Evolutionary conservation across 2,329 filamentous ascomycete genomes (phyloP), one percentile per base, ranked within the genome.

Genomic region (Leptographium flavum): DNA sequence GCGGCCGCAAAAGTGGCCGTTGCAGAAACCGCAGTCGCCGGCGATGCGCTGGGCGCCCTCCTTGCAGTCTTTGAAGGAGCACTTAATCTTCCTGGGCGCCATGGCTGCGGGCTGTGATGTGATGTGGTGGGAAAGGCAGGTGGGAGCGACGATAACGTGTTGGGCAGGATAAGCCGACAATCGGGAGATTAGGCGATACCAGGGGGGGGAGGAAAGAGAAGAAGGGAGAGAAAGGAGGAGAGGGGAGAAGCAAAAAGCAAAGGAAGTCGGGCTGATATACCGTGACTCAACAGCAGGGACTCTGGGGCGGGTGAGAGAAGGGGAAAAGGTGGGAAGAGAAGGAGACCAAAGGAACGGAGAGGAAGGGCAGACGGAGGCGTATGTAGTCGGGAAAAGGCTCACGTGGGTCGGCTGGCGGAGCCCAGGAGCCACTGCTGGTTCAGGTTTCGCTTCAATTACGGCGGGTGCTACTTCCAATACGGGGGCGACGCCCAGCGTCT

Each of bases 1-100:
- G 69, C 87, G 94, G 56, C 86, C 86, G 67, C 92, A 98, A 71
- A 86, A 96, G 62, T 93, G 85, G 39, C 88, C 87, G 46, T 82
- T 73, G 70, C 92, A 98, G 71, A 96, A 96, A 50, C 80, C 82
- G 67, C 92, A 98, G 69, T 96, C 90, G 45, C 92, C 92, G 48
- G 95, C 85, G 58, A 98, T 95, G 53, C 86, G 82, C 64, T 95
- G 88, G 15, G 87, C 88, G 27, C 76, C 75, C 56, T 87, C 81
- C 60, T 79, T 86, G 78, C 92, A 96, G 55, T 87, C 81, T 66
- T 90, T 88, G 69, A 85, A 87, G 53, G 74, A 82, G 72, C 92
- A 96, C 56, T 84, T 81, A 55, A 83, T 79, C 73, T 84, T 87
- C 68, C 82, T 85, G 50, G 79, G 73, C 52, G 81, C 75, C 75